Evolutionary conservation across 2,329 filamentous ascomycete species (phyloP), one percentile per base, ranked within the genome.

Genomic region (Calonectria hongkongensis): DNA sequence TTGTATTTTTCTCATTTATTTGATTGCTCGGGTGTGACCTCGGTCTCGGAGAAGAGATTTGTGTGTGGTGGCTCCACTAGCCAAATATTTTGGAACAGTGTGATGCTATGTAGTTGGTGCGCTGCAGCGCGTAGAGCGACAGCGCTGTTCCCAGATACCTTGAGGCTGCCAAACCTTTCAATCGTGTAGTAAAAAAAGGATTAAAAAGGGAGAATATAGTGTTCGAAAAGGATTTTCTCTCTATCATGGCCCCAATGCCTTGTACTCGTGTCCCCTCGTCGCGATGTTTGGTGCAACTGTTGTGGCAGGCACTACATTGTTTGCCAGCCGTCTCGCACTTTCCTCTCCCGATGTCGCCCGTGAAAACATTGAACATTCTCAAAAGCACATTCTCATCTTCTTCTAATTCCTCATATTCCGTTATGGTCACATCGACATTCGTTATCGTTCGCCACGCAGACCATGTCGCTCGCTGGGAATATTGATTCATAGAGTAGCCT

Each of bases 251-350:
- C 12, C 27, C 43, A 62, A 45, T 45, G 16, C 25, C 58, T 45
- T 12, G 58, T 21, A 7, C 30, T 10, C 18, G 13, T 43, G 25
- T 28, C 8, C 15, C 56, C n/a, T 62, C 9, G 7, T n/a, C n/a
- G 18, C 16, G 30, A 58, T 39, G 54, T 43, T 62, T 13, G 12
- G 45, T 27, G 33, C 56, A 66, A 36, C 58, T 51, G 47, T 18
- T 58, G 43, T 41, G 25, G 45, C 41, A 62, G 25, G 66, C 33
- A 25, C 43, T 41, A 50, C 33, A 58, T 67, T 43, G 67, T 58
- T 58, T 76, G 75, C 65, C 75, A 76, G 65, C 72, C 77, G 75
- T 66, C 70, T 71, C 60, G 67, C 78, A 79, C 76, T 72, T 79
- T 48, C 75, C 74, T 64, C 54, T 30, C 64, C 62, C 36, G 39